Conservation (phyloP, 148 eudicot species). For the Rhododendron ovatum region DNA sequence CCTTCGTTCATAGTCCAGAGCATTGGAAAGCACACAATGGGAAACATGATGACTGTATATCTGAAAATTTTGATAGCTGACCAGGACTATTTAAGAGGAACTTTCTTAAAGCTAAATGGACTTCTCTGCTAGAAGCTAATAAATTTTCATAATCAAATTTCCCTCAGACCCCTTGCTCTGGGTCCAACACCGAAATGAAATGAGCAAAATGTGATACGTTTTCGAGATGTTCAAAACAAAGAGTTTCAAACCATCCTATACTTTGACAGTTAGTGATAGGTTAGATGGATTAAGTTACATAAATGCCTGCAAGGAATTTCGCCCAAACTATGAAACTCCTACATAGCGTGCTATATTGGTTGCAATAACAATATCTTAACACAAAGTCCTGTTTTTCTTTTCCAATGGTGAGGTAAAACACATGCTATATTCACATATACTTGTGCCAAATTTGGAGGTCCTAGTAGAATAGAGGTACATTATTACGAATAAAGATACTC, state of each 20-base stretch:
- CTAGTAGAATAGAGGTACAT: neutral
- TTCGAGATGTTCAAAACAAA: conserved; percentile 15
- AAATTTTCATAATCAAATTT: neutral
- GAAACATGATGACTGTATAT: neutral
- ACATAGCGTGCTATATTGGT: neutral
- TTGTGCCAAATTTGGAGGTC: neutral
- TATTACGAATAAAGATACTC: neutral
- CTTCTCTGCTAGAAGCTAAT: neutral
- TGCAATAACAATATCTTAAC: neutral
- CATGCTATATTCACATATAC: neutral
- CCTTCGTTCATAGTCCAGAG: no score
- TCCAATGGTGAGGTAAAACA: neutral
- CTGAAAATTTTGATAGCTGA: neutral
- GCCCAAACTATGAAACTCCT: neutral
- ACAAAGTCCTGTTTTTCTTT: neutral
- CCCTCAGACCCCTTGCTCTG: neutral
- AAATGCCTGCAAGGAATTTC: neutral
- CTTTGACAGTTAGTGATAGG: neutral
- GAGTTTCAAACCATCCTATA: conserved; percentile 2
- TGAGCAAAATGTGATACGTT: neutral
- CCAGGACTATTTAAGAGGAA: neutral
- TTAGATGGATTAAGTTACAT: neutral
- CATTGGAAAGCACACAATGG: no score
- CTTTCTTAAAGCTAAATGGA: neutral
- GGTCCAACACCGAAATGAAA: neutral